Conservation (phyloP, 768 basidiomycete species). For the Mrakia gelida region DNA sequence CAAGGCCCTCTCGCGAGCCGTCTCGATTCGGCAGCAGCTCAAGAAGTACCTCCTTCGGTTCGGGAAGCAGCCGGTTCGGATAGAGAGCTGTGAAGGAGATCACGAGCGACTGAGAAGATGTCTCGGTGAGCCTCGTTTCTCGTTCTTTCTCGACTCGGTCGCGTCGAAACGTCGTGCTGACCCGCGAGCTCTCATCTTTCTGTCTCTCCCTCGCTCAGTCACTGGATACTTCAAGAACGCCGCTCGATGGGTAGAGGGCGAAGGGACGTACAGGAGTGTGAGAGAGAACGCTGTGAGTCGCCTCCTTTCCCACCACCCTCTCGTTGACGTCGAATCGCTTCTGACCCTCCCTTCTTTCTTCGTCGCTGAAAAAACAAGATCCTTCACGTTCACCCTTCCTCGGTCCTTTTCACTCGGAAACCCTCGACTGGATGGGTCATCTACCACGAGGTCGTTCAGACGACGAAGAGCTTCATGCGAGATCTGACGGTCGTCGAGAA, state of each 20-base stretch:
- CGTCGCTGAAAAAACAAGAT: slow-evolving; percentile 49
- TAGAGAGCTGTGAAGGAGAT: slow-evolving; percentile 86
- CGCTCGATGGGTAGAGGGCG: slow-evolving; percentile 73
- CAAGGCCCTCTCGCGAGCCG: slow-evolving; percentile 84
- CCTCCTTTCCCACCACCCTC: not conserved
- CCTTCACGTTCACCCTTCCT: slow-evolving; percentile 86
- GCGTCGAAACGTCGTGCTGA: not conserved
- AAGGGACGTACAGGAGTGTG: slow-evolving; percentile 88
- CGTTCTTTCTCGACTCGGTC: not conserved
- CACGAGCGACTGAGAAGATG: slow-evolving; percentile 75
- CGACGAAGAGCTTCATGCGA: slow-evolving; percentile 89
- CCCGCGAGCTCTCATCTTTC: not conserved
- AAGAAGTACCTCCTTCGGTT: slow-evolving; percentile 93
- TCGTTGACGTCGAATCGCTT: not conserved
- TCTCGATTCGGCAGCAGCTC: slow-evolving; percentile 91
- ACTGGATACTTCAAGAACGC: slow-evolving; percentile 60
- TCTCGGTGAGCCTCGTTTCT: slow-evolving; percentile 48
- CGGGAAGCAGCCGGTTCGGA: slow-evolving; percentile 40
- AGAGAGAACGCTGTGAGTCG: slow-evolving; percentile 70
- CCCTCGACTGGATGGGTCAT: slow-evolving; percentile 89
- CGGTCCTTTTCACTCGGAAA: slow-evolving; percentile 87
- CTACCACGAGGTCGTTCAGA: slow-evolving; percentile 94
- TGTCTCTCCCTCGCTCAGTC: slow-evolving; percentile 4
- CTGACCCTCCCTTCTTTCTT: not conserved
- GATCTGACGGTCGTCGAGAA: slow-evolving; percentile 91